These are phyloP conservation scores for Trametes cinnabarina DNA, from an alignment of 768 basidiomycete genomes.

Conservation along the genomic window DNA sequence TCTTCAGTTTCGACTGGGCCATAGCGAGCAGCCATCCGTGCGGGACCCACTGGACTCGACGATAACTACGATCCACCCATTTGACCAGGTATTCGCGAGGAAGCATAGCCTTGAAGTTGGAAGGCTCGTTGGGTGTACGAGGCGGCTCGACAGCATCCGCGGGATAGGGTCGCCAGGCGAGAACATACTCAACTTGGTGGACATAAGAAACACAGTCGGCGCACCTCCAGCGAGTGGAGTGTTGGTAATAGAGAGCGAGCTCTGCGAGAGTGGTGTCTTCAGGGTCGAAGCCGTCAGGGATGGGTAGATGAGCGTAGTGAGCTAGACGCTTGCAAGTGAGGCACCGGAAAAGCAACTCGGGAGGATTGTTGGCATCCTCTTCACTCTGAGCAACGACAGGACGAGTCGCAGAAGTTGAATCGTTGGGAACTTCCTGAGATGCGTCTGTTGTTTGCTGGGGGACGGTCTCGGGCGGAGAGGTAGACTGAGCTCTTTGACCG, in stretches of 20 bases:
- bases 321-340: conserved; percentile 76
- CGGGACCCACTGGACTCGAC: conserved; percentile 83
- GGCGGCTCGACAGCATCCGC: conserved; percentile 55
- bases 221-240: conserved; percentile 60
- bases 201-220: conserved; percentile 73
- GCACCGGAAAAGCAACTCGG: conserved; percentile 76
- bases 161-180: conserved; percentile 90
- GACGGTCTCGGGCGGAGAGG: neutral
- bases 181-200: conserved; percentile 74
- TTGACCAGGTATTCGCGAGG: conserved; percentile 95
- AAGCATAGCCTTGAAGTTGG: conserved; percentile 56
- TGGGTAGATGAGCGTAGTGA: conserved; percentile 75
- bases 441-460: neutral
- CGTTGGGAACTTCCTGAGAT: neutral
- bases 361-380: conserved; percentile 18
- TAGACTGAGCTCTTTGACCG: neutral
- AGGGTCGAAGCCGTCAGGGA: conserved; percentile 37
- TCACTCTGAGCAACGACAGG: conserved; percentile 23
- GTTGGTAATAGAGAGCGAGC: conserved; percentile 64
- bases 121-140: conserved; percentile 36
- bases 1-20: conserved; percentile 63
- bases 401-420: neutral
- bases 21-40: conserved; percentile 85
- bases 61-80: conserved; percentile 78
- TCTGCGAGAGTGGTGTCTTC: conserved; percentile 32